Conservation (phyloP, 2,329 filamentous ascomycete species). For the Trichoderma sp. region DNA sequence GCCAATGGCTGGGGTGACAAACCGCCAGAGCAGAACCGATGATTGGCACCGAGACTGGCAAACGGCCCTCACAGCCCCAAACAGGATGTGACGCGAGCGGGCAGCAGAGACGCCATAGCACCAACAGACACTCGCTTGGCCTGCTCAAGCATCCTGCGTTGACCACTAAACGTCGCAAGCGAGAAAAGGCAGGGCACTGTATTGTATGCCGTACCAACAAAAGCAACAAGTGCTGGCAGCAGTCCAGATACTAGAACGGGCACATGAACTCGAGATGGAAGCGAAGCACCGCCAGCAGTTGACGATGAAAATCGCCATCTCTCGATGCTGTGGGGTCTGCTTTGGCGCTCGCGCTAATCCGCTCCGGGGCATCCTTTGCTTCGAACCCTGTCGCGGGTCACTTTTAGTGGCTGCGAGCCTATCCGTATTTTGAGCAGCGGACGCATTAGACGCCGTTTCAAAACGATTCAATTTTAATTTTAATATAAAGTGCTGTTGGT, state of each 20-base stretch:
- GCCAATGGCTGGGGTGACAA: not conserved
- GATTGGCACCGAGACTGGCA: not conserved
- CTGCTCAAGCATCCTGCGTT: not conserved
- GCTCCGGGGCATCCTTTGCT: not conserved
- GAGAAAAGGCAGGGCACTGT: not conserved
- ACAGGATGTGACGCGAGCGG: not conserved
- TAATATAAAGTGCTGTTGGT: not conserved
- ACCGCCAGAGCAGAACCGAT: not conserved
- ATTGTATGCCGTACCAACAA: not conserved
- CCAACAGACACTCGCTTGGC: not conserved
- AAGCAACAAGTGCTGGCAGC: not conserved
- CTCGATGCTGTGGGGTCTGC: not conserved
- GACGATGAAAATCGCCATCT: not conserved
- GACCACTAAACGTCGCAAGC: not conserved
- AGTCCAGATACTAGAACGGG: not conserved
- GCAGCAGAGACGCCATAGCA: not conserved
- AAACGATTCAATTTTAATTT: slow-evolving; percentile 5
- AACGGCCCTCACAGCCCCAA: not conserved
- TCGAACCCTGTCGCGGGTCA: not conserved
- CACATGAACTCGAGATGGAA: not conserved
- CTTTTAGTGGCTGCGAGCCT: not conserved
- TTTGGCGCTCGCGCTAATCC: not conserved
- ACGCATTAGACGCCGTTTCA: not conserved
- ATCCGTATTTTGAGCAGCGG: not conserved
- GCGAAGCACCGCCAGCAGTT: not conserved